Evolutionary conservation across 2,329 filamentous ascomycete species (phyloP).

Genomic region (Paraphoma sp.): DNA sequence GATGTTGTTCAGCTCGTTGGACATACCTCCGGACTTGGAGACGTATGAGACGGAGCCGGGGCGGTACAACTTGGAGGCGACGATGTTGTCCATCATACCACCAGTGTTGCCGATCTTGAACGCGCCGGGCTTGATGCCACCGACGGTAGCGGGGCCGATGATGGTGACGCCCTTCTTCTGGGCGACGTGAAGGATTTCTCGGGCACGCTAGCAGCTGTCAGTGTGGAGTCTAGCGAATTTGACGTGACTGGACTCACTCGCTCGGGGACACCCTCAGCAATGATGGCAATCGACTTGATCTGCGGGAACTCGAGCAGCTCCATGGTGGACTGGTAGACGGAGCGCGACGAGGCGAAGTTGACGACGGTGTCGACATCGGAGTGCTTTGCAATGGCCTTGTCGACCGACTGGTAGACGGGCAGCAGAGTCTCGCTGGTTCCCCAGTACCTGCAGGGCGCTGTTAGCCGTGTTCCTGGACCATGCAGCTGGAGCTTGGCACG

Average conservation of each 20-base stretch:
- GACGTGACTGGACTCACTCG: slow-evolving; percentile 68
- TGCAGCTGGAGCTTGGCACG: slow-evolving; percentile 38
- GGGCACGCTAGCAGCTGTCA: slow-evolving; percentile 72
- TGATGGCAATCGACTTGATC: slow-evolving; percentile 98
- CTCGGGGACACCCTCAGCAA: slow-evolving; percentile 98
- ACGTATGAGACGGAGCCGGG: slow-evolving; percentile 98
- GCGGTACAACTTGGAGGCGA: slow-evolving; percentile 99
- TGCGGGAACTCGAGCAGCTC: slow-evolving; percentile 97
- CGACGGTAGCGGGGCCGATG: slow-evolving; percentile 96
- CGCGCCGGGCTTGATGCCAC: slow-evolving; percentile 98
- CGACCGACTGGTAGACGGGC: slow-evolving; percentile 94
- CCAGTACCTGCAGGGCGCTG: slow-evolving; percentile 74
- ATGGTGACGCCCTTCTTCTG: slow-evolving; percentile 99
- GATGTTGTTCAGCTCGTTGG: slow-evolving; percentile 99
- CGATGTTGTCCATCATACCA: slow-evolving; percentile 99
- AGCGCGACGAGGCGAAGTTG: slow-evolving; percentile 99
- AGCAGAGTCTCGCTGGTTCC: slow-evolving; percentile 98
- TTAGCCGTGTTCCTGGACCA: slow-evolving; percentile 21
- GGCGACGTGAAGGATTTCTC: slow-evolving; percentile 95
- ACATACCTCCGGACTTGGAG: slow-evolving; percentile 99
- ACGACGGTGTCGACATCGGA: slow-evolving; percentile 95
- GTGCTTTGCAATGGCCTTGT: slow-evolving; percentile 96
- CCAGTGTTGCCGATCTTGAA: slow-evolving; percentile 99
- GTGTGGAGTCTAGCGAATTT: not conserved
- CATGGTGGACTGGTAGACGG: slow-evolving; percentile 98